Conservation (phyloP, 1,284 basidiomycete genomes). For the Lentinula novae-zelandiae region DNA sequence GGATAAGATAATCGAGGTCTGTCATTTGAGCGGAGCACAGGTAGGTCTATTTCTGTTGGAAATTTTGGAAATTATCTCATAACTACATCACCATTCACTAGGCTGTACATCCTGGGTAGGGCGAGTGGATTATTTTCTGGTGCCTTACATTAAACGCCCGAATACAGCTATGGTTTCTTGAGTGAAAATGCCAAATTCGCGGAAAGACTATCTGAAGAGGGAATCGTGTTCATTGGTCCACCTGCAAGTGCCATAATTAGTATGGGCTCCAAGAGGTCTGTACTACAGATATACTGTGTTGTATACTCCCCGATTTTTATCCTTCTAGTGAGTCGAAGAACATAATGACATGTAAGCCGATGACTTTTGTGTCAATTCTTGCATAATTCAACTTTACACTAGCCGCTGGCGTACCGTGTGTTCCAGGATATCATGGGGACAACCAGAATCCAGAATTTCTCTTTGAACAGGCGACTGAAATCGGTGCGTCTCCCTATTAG, state of each 20-base stretch:
- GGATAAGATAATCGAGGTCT: conserved; percentile 87
- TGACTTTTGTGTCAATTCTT: neutral
- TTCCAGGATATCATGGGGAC: conserved; percentile 85
- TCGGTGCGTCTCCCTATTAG: conserved; percentile 44
- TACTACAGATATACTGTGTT: conserved; percentile 8
- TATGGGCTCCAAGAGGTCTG: conserved; percentile 89
- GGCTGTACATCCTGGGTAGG: conserved; percentile 19
- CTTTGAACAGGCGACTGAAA: conserved; percentile 64
- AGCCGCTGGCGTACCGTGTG: conserved; percentile 89
- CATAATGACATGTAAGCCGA: conserved; percentile 76
- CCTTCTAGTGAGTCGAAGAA: conserved; percentile 74
- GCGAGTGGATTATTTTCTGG: neutral
- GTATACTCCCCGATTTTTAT: conserved; percentile 7
- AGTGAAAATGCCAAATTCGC: conserved; percentile 94
- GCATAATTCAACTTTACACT: neutral
- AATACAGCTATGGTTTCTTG: conserved; percentile 79
- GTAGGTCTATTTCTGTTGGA: conserved; percentile 33
- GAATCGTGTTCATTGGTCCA: conserved; percentile 95
- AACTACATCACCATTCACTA: conserved; percentile 37
- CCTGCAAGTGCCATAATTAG: conserved; percentile 90
- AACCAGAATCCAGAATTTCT: conserved; percentile 70
- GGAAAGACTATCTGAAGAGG: conserved; percentile 78
- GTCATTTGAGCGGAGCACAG: conserved; percentile 78
- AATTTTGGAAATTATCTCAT: neutral
- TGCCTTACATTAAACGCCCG: neutral